Evolutionary conservation across 306 rosid species (phyloP).

Genomic region (Cicer bijugum): DNA sequence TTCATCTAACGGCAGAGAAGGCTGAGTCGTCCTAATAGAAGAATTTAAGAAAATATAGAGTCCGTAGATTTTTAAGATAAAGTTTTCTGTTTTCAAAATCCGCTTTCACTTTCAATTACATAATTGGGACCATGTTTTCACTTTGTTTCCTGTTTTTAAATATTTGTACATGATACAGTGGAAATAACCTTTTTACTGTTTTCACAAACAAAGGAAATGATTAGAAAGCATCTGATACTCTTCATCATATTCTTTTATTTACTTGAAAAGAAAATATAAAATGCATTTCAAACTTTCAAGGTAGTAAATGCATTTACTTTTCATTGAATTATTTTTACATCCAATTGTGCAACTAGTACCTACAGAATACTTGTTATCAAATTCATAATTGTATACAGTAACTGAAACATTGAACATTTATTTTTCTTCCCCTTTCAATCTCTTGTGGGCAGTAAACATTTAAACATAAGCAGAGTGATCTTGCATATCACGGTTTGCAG

Average conservation of each 20-base stretch:
- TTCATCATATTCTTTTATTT: background rate
- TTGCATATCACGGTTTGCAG: conserved; percentile 31
- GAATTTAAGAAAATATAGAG: background rate
- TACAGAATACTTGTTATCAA: background rate
- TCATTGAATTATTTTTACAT: background rate
- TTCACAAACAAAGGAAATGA: no score
- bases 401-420: background rate
- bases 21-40: background rate
- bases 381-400: conserved; percentile 19
- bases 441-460: conserved; percentile 13
- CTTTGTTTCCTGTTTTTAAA: no score
- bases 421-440: background rate
- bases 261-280: background rate
- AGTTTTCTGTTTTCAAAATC: background rate
- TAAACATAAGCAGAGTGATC: conserved; percentile 5
- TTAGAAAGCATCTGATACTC: background rate
- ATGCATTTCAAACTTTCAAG: background rate
- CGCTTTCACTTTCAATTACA: no score
- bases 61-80: background rate
- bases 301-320: background rate
- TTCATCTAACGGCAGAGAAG: background rate
- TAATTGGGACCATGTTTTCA: no score
- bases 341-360: background rate
- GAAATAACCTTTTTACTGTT: no score
- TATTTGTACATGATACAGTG: no score